These are phyloP conservation scores for Saccharomycopsis hybrid DNA, from an alignment of 1,139 yeast genomes.

Conservation along the genomic window DNA sequence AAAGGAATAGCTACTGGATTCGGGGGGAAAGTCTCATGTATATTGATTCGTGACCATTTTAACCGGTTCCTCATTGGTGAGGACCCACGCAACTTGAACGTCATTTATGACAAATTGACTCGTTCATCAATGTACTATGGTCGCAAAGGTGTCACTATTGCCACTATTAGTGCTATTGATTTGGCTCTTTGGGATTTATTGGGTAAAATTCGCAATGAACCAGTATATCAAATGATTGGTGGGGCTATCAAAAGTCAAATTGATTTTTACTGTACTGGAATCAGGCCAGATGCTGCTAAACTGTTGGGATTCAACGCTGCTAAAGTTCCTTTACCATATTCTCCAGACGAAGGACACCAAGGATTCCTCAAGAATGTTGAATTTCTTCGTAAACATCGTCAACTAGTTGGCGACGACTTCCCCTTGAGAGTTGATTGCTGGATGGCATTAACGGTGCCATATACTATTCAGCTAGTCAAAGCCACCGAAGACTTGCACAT, in stretches of 20 bases:
- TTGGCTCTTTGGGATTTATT: slow-evolving; percentile 44
- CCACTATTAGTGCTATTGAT: slow-evolving; percentile 41
- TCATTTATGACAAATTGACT: slow-evolving; percentile 43
- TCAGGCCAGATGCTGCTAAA: slow-evolving; percentile 41
- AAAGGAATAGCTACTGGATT: slow-evolving; percentile 47
- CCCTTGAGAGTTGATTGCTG: slow-evolving; percentile 47
- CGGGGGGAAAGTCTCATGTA: slow-evolving; percentile 46
- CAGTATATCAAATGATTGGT: slow-evolving; percentile 45
- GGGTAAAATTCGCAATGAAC: slow-evolving; percentile 43
- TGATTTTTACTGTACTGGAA: slow-evolving; percentile 43
- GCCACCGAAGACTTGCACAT: slow-evolving; percentile 40
- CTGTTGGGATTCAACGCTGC: slow-evolving; percentile 46
- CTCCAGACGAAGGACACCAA: slow-evolving; percentile 43
- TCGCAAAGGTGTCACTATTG: slow-evolving; percentile 42
- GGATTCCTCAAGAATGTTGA: slow-evolving; percentile 41
- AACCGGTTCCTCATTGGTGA: slow-evolving; percentile 38
- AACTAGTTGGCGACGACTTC: slow-evolving; percentile 42
- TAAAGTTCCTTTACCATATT: slow-evolving; percentile 43
- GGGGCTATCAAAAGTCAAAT: slow-evolving; percentile 41
- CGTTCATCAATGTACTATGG: slow-evolving; percentile 46
- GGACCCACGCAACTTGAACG: slow-evolving; percentile 40
- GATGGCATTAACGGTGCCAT: slow-evolving; percentile 43
- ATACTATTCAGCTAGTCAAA: slow-evolving; percentile 39
- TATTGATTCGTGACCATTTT: slow-evolving; percentile 42
- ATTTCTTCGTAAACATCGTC: slow-evolving; percentile 37